phyloP scores from a whole-genome alignment of 176 grass and related monocot species.

The Triticum dicoccoides region DNA sequence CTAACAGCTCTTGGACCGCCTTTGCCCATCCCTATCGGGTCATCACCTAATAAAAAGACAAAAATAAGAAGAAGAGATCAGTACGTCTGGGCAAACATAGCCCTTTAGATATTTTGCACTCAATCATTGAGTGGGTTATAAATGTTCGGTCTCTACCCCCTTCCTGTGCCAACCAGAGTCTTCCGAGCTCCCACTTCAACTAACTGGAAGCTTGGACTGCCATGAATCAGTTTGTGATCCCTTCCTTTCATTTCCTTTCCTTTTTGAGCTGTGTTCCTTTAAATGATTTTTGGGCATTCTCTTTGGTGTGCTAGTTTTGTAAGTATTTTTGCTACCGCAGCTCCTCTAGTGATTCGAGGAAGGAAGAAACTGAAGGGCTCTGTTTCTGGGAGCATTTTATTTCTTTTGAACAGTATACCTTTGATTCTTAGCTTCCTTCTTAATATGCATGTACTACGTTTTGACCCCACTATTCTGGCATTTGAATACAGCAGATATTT shows the following conservation, averaged over 20 bases:
- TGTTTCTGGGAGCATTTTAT: neutral
- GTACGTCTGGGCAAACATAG: neutral
- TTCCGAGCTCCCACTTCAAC: neutral
- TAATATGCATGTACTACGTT: neutral
- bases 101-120: neutral
- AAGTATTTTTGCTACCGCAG: neutral
- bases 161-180: neutral
- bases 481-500: neutral
- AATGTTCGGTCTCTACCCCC: neutral
- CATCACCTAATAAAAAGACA: neutral
- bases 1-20: neutral
- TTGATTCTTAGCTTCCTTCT: conserved; percentile 7
- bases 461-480: neutral
- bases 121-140: conserved; percentile 21
- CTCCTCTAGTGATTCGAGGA: neutral
- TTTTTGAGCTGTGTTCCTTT: neutral
- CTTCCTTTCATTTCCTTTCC: neutral
- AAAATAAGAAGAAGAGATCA: neutral
- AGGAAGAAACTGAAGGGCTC: neutral
- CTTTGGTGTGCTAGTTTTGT: neutral
- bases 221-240: conserved; percentile 26
- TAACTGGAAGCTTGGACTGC: neutral
- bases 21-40: neutral
- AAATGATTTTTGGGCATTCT: neutral
- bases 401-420: neutral